A percentile compares a stretch with the other conserved stretches of the same genome.
Evolutionary conservation across 805 yeast genomes (phyloP).

Genomic region (Teunomyces barrocoloradensis): DNA sequence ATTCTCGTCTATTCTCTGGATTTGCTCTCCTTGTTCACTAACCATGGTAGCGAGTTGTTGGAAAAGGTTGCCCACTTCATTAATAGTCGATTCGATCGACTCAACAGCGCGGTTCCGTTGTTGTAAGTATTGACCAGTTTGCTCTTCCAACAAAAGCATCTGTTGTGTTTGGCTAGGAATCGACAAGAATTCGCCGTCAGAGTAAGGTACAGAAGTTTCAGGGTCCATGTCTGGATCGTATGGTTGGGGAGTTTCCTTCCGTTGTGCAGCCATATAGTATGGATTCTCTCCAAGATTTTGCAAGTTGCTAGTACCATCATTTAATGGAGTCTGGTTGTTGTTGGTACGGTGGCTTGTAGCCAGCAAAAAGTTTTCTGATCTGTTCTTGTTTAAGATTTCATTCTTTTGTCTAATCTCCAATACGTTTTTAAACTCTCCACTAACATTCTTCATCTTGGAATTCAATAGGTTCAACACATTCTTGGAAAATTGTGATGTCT

Average conservation of each 20-base stretch:
- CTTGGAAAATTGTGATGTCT: conserved; percentile 69
- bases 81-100: conserved; percentile 94
- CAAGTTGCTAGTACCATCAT: conserved; percentile 11
- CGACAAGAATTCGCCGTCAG: conserved; percentile 51
- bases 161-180: conserved; percentile 83
- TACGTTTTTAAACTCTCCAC: conserved; percentile 90
- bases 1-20: conserved; percentile 91
- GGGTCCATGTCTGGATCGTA: conserved; percentile 27
- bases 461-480: conserved; percentile 86
- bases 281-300: conserved; percentile 39
- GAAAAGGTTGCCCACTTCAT: conserved; percentile 92
- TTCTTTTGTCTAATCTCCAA: conserved; percentile 81
- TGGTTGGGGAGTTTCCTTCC: conserved; percentile 13
- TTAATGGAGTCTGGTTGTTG: conserved; percentile 28
- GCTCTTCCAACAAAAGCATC: conserved; percentile 76
- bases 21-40: conserved; percentile 93
- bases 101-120: conserved; percentile 90
- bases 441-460: conserved; percentile 86
- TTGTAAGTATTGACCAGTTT: conserved; percentile 68
- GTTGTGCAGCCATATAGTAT: conserved; percentile 20
- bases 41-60: conserved; percentile 97
- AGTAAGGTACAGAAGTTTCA: conserved; percentile 24
- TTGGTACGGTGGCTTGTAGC: conserved; percentile 30
- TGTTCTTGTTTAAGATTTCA: conserved; percentile 73
- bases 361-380: conserved; percentile 82